A percentile compares a stretch with the other conserved stretches of the same genome.
These are phyloP conservation scores for Fusarium nisikadoi DNA, from an alignment of 2,329 filamentous ascomycete species.

Conservation along the genomic window DNA sequence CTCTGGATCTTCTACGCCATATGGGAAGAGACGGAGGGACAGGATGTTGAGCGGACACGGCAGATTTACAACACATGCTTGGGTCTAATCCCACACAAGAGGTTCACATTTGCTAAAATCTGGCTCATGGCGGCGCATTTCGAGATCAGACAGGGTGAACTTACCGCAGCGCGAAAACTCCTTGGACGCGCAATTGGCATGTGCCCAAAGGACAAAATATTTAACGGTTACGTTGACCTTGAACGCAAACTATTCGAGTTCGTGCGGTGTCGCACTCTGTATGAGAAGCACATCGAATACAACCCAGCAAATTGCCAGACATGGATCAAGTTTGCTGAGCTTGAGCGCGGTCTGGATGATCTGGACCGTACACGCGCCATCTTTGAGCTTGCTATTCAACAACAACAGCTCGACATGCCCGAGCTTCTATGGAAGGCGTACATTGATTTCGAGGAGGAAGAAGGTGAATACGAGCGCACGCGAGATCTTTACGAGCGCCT, in stretches of 20 bases:
- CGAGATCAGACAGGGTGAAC: constrained; percentile 86
- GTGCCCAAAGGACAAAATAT: constrained; percentile 96
- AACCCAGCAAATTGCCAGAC: constrained; percentile 90
- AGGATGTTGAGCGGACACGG: constrained; percentile 80
- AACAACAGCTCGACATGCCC: constrained; percentile 92
- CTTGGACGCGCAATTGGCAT: constrained; percentile 90
- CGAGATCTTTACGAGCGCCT: constrained; percentile 88
- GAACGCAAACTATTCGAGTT: constrained; percentile 97
- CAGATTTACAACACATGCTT: constrained; percentile 93
- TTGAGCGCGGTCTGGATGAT: constrained; percentile 92
- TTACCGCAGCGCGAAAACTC: constrained; percentile 85
- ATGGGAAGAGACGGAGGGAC: constrained; percentile 90
- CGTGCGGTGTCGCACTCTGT: constrained; percentile 86
- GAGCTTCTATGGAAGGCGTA: constrained; percentile 98
- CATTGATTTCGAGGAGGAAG: constrained; percentile 98
- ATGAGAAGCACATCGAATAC: constrained; percentile 94
- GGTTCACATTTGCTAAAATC: constrained; percentile 96
- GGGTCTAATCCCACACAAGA: constrained; percentile 90
- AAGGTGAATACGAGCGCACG: constrained; percentile 88
- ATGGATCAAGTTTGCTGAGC: constrained; percentile 95
- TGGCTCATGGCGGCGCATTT: constrained; percentile 96
- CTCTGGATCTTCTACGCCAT: constrained; percentile 97
- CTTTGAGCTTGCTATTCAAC: constrained; percentile 87
- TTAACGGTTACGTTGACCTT: constrained; percentile 91
- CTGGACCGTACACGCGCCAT: constrained; percentile 88